Base-by-base conservation (phyloP, 2,329 filamentous ascomycete species). In the Pseudofabraea citricarpa region DNA sequence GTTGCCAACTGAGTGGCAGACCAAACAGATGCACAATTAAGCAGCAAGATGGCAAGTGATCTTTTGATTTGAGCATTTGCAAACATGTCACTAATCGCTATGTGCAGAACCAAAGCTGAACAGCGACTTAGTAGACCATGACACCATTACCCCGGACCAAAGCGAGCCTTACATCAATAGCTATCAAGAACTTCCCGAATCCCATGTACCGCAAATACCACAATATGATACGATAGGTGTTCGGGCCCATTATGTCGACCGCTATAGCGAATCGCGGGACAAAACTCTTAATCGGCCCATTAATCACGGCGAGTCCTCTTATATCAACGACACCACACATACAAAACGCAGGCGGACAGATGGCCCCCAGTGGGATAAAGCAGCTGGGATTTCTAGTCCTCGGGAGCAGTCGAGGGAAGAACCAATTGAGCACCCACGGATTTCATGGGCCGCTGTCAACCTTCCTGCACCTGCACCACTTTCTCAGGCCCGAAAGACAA, bases 1-100 rank as follows among this genome's bases (percentile, higher is more conserved):
- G 52, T 27, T 61, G 59, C 45, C 57, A 61, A 43, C 45, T 60
- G 13, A 60, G 57, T 38, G 59, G 59, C 12, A 42, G 56, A 23
- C 57, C 57, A 18, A 60, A 60, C 39, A 48, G 56, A 12, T 61
- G 59, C 38, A 58, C 51, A 36, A 61, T 60, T 13, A 61, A 60
- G 45, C 51, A 52, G 26, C 50, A 52, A 40, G 57, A 61, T 45
- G 56, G 59, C 58, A 43, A 44, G 56, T 52, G 5, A 35, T n/a
- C 12, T 7, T 5, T 31, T 15, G 27, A 31, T 31, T 23, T 21
- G 9, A 24, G 6, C 16, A 19, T 29, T 15, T 12, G 19, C 13
- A 13, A 13, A 32, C 5, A 31, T 36, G 9, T 24, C 12, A 32
- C 26, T 35, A 33, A 44, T 26, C 19, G 7, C 13, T 37, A 20